Base-by-base conservation (phyloP, 2,329 filamentous ascomycete species). In the Neospermospora avenae region DNA sequence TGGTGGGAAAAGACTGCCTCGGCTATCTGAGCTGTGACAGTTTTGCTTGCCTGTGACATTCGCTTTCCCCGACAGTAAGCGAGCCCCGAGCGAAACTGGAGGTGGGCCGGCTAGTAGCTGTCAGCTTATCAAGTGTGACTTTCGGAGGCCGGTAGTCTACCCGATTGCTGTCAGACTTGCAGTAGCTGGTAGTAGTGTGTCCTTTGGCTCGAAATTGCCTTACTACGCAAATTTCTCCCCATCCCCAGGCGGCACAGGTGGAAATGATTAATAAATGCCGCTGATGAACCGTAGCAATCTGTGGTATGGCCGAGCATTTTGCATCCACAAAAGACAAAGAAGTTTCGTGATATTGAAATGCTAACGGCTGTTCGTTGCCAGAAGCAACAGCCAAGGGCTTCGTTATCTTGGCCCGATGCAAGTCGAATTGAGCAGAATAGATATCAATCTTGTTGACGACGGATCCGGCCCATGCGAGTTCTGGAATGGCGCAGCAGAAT, bases 361-460 rank as follows among this genome's bases (percentile, higher is more conserved):
- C 8, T 20, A 25, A 18, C 13, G 3, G 31, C 11, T 31, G 48
- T 51, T 24, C 10, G n/a, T 18, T n/a, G 16, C 48, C 31, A 37
- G 22, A 51, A 51, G 48, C 31, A 51, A 35, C 37, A 22, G 31
- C 48, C 48, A 51, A 35, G 48, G n/a, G 1, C 2, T n/a, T 42
- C 39, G 39, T 13, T 14, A n/a, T 42, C 51, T 54, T 54, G 51
- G 51, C 51, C 35, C 35, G 51, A 42, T 41, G 35, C 51, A 54
- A 14, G 22, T 18, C 20, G 31, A 24, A 49, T 49, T 13, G 28
- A 49, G 22, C 20, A 51, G 31, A 37, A 10, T 20, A 20, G 25
- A 31, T n/a, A 31, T 5, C 28, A 31, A 31, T 31, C 28, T 31
- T 31, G 28, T 31, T 20, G 31, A 51, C 31, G 31, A 51, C 20